A percentile compares a stretch with the other conserved stretches of the same genome.
Conservation (phyloP, 495 filamentous ascomycete genomes). For the Penicillium flavigenum region DNA sequence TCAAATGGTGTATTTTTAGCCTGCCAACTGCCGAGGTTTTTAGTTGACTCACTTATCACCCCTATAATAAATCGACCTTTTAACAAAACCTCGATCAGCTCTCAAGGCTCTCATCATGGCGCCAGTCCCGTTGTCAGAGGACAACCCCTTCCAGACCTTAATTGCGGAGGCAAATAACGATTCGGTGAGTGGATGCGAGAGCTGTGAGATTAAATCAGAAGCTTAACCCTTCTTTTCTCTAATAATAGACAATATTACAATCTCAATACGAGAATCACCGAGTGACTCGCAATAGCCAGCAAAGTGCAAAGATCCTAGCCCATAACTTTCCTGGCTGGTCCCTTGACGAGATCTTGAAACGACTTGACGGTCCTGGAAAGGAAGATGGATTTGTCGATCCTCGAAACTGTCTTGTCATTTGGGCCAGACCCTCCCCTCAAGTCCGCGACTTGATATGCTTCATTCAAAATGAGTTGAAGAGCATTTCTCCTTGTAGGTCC, state of each 20-base stretch:
- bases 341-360: slow-evolving; percentile 68
- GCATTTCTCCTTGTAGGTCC: slow-evolving; percentile 61
- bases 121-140: slow-evolving; percentile 10
- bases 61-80: not conserved
- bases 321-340: slow-evolving; percentile 63
- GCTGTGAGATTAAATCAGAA: not conserved
- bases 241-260: slow-evolving; percentile 59
- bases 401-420: slow-evolving; percentile 78
- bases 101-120: not conserved
- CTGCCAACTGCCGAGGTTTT: not conserved
- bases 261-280: slow-evolving; percentile 68
- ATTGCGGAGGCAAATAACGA: slow-evolving; percentile 59
- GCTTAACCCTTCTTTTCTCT: not conserved
- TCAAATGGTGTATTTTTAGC: not conserved
- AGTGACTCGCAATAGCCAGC: slow-evolving; percentile 65
- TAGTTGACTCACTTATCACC: not conserved
- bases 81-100: not conserved
- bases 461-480: slow-evolving; percentile 61
- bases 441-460: slow-evolving; percentile 60
- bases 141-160: slow-evolving; percentile 74
- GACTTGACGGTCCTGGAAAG: slow-evolving; percentile 58
- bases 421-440: slow-evolving; percentile 72
- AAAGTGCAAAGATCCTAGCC: slow-evolving; percentile 64
- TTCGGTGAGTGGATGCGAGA: slow-evolving; percentile 43
- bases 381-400: slow-evolving; percentile 68